Evolutionary conservation across 148 eudicot genomes (phyloP).

Genomic region (Talinum fruticosum): DNA sequence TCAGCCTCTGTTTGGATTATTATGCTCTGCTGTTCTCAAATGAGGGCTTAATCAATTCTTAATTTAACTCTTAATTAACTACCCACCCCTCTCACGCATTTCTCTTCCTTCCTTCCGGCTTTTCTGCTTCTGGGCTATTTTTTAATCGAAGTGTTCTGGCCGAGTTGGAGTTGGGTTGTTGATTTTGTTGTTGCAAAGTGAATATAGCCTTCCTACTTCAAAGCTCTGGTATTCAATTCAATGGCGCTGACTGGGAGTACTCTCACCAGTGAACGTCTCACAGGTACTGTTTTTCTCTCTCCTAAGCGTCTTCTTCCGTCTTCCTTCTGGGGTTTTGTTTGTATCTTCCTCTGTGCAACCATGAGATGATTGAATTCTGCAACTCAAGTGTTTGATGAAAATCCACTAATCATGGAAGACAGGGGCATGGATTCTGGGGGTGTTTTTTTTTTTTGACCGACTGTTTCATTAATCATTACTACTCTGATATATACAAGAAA

Average conservation of each 20-base stretch:
- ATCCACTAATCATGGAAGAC: neutral
- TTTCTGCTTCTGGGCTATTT: neutral
- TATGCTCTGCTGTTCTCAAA: neutral
- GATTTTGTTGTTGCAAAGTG: neutral
- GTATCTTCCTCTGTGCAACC: neutral
- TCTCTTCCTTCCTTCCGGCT: neutral
- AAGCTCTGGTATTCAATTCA: slow-evolving; percentile 3
- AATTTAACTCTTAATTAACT: neutral
- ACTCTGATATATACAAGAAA: neutral
- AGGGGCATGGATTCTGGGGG: neutral
- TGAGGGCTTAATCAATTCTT: slow-evolving; percentile 5
- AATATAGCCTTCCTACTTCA: slow-evolving; percentile 1
- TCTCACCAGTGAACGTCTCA: slow-evolving; percentile 16
- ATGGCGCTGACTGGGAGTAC: slow-evolving; percentile 41
- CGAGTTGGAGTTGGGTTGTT: neutral
- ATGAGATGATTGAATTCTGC: neutral
- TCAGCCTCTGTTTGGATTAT: slow-evolving; percentile 23
- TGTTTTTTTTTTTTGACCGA: neutral
- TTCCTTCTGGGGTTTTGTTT: neutral
- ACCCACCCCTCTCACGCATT: slow-evolving; percentile 2
- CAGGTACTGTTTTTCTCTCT: slow-evolving; percentile 31
- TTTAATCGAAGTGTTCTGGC: neutral
- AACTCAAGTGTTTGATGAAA: neutral
- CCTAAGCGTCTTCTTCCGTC: neutral
- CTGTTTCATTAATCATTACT: neutral